A percentile compares a stretch with the other conserved stretches of the same genome.
Evolutionary conservation across 441 rosid genomes (phyloP).

Genomic region (Mallotus japonicus): DNA sequence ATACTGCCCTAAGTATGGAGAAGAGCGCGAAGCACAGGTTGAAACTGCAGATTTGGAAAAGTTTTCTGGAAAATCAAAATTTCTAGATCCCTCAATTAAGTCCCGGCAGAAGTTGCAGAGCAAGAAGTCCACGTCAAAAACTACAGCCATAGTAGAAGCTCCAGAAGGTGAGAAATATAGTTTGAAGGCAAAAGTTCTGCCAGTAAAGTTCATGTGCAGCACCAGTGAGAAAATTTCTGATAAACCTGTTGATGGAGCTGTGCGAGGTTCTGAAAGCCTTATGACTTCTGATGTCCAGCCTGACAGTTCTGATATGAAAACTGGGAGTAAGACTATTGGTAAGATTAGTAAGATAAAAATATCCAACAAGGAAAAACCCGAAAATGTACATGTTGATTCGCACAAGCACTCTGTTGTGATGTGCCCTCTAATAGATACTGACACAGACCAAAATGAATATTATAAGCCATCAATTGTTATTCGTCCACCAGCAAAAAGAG

Average conservation of each 20-base stretch:
- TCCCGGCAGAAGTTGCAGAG: conserved; percentile 51
- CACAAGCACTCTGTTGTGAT: conserved; percentile 64
- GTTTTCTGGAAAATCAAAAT: conserved; percentile 47
- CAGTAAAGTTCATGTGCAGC: conserved; percentile 72
- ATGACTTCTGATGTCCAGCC: conserved; percentile 38
- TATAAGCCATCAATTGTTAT: conserved; percentile 62
- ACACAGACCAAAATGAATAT: conserved; percentile 52
- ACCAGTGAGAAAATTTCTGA: conserved; percentile 55
- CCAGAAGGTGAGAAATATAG: conserved; percentile 54
- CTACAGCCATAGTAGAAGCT: conserved; percentile 50
- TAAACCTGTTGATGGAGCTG: conserved; percentile 44
- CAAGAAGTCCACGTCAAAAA: conserved; percentile 56
- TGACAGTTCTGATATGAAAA: conserved; percentile 47
- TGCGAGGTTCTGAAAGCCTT: conserved; percentile 55
- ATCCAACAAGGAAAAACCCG: conserved; percentile 68
- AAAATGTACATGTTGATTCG: conserved; percentile 50
- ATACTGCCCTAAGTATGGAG: conserved; percentile 89
- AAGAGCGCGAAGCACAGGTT: conserved; percentile 63
- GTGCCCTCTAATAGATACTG: conserved; percentile 48
- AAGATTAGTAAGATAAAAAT: conserved; percentile 72
- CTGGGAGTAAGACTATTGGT: conserved; percentile 48
- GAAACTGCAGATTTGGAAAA: conserved; percentile 60
- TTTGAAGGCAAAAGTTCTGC: conserved; percentile 58
- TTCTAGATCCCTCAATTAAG: conserved; percentile 54
- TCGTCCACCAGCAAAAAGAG: conserved; percentile 34